Evolutionary conservation across 257 asterid genomes (phyloP).

Genomic region (Pogostemon cablin): DNA sequence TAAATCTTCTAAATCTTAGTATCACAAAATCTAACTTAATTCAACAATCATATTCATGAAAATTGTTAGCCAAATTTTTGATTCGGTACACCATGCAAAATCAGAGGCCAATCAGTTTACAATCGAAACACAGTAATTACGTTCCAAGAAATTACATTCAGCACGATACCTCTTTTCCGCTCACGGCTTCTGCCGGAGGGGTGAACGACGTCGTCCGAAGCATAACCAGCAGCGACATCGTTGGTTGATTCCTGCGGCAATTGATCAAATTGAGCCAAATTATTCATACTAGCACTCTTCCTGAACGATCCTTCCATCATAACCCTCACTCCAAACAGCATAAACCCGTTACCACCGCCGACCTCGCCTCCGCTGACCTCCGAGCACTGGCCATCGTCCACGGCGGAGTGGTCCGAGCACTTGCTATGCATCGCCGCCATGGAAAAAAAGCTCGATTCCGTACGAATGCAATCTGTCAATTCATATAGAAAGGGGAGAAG

Average conservation of each 20-base stretch:
- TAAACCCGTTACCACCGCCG: conserved; percentile 56
- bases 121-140: not conserved
- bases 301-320: conserved; percentile 74
- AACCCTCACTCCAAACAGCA: conserved; percentile 92
- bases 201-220: conserved; percentile 93
- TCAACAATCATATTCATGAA: conserved; percentile 4
- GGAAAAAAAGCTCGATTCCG: conserved; percentile 11
- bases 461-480: conserved; percentile 21
- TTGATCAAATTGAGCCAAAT: conserved; percentile 68
- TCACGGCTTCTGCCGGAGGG: conserved; percentile 81
- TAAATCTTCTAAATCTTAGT: not conserved
- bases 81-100: not conserved
- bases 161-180: conserved; percentile 70
- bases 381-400: conserved; percentile 49
- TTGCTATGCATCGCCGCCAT: conserved; percentile 45
- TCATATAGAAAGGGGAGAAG: conserved; percentile 16
- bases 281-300: conserved; percentile 89
- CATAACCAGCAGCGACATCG: conserved; percentile 73
- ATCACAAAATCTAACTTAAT: conserved; percentile 1
- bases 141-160: not conserved
- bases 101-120: not conserved
- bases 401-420: conserved; percentile 43
- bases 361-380: conserved; percentile 41
- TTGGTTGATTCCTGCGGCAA: conserved; percentile 63
- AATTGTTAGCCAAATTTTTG: not conserved